Evolutionary conservation across 805 yeast genomes (phyloP).

Genomic region (Candida germanica): DNA sequence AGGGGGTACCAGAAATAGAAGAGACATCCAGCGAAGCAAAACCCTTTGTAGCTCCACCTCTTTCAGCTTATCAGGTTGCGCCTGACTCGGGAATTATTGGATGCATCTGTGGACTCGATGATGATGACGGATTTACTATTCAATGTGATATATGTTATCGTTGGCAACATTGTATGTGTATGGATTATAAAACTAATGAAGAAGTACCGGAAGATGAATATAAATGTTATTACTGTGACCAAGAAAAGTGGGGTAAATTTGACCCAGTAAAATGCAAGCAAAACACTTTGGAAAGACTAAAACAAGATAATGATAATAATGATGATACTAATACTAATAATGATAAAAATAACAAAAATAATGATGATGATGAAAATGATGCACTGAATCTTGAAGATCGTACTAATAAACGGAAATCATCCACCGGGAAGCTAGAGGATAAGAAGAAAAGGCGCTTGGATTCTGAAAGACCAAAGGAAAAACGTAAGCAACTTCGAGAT

Average conservation of each 20-base stretch:
- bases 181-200: conserved; percentile 66
- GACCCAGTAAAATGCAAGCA: conserved; percentile 34
- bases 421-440: conserved; percentile 21
- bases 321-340: conserved; percentile 17
- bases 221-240: conserved; percentile 73
- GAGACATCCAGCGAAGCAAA: neutral
- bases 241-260: conserved; percentile 40
- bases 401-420: conserved; percentile 22
- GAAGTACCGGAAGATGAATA: conserved; percentile 79
- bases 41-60: conserved; percentile 24
- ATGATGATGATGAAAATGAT: conserved; percentile 7
- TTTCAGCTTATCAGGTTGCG: conserved; percentile 57
- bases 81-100: conserved; percentile 85
- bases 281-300: conserved; percentile 30
- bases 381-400: neutral
- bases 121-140: conserved; percentile 90
- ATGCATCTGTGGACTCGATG: conserved; percentile 82
- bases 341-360: too few relatives aligned
- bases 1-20: too few relatives aligned
- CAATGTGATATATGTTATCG: conserved; percentile 91
- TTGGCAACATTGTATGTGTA: conserved; percentile 95
- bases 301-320: conserved; percentile 19
- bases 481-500: conserved; percentile 14
- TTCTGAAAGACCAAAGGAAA: conserved; percentile 4
- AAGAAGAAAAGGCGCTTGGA: conserved; percentile 15